Evolutionary conservation across 2,329 filamentous ascomycete genomes (phyloP).

Genomic region (Fusarium sp.): DNA sequence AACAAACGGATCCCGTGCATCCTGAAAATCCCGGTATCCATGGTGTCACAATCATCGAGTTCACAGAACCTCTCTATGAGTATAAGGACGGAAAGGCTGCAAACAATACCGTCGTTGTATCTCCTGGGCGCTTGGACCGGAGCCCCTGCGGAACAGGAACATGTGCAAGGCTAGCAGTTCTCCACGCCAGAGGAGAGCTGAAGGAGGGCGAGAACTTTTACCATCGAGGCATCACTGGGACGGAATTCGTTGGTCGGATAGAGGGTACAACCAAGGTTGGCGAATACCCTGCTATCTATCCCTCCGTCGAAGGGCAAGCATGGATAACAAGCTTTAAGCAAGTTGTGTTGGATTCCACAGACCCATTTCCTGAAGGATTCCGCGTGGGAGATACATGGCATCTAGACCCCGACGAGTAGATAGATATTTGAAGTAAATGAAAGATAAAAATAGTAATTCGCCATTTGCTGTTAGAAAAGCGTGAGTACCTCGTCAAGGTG

Average conservation of each 20-base stretch:
- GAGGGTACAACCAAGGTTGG: slow-evolving; percentile 19
- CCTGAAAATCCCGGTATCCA: slow-evolving; percentile 30
- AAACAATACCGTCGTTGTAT: slow-evolving; percentile 30
- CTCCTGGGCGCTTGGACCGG: slow-evolving; percentile 27
- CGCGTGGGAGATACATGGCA: slow-evolving; percentile 34
- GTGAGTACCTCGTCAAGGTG: background rate
- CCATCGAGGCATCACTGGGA: slow-evolving; percentile 26
- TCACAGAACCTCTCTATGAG: slow-evolving; percentile 16
- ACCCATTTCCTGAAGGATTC: slow-evolving; percentile 30
- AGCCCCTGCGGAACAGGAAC: slow-evolving; percentile 37
- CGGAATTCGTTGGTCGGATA: slow-evolving; percentile 23
- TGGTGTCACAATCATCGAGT: slow-evolving; percentile 32
- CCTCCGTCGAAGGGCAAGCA: slow-evolving; percentile 21
- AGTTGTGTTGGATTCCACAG: slow-evolving; percentile 26
- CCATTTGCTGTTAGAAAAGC: no score
- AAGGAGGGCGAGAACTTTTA: slow-evolving; percentile 19
- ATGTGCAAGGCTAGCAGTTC: slow-evolving; percentile 28
- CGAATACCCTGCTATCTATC: slow-evolving; percentile 18
- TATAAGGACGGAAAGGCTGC: slow-evolving; percentile 24
- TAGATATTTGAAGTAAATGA: no score
- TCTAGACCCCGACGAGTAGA: slow-evolving; percentile 2
- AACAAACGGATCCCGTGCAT: slow-evolving; percentile 22
- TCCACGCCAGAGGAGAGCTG: slow-evolving; percentile 26
- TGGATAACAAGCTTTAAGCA: slow-evolving; percentile 39
- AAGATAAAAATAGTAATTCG: background rate